These are phyloP conservation scores for Rutstroemia sp. DNA, from an alignment of 2,329 filamentous ascomycete genomes.

Conservation along the genomic window DNA sequence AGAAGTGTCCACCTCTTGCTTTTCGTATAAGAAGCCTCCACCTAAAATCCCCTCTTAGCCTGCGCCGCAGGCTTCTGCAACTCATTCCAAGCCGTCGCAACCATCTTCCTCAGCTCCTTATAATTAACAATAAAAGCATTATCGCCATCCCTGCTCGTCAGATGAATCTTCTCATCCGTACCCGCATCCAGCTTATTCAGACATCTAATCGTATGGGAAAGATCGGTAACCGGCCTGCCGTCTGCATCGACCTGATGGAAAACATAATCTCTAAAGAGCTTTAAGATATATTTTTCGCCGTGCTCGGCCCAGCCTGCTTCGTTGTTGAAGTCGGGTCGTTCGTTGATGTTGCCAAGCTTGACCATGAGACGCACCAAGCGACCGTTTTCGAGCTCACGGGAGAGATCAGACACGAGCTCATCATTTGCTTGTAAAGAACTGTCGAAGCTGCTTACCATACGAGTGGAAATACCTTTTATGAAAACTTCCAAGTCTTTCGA, in stretches of 20 bases:
- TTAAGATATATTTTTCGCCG: slow-evolving; percentile 85
- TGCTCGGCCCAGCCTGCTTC: slow-evolving; percentile 83
- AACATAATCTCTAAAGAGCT: slow-evolving; percentile 92
- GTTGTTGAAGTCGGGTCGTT: slow-evolving; percentile 77
- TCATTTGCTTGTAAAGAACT: slow-evolving; percentile 74
- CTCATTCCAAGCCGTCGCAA: slow-evolving; percentile 50
- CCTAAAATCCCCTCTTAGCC: slow-evolving; percentile 4
- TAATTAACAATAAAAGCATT: slow-evolving; percentile 84
- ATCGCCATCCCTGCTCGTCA: slow-evolving; percentile 86
- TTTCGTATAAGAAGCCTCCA: neutral
- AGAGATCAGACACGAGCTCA: slow-evolving; percentile 62
- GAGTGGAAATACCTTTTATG: slow-evolving; percentile 67
- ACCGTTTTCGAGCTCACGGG: slow-evolving; percentile 82
- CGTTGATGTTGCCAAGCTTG: slow-evolving; percentile 83
- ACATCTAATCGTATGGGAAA: slow-evolving; percentile 80
- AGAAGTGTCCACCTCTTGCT: too few relatives aligned
- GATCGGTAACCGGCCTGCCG: slow-evolving; percentile 74
- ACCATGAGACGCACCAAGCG: slow-evolving; percentile 70
- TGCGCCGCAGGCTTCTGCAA: slow-evolving; percentile 30
- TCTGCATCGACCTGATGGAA: slow-evolving; percentile 91
- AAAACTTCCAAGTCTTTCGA: slow-evolving; percentile 74
- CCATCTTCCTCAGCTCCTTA: slow-evolving; percentile 71
- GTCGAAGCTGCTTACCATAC: slow-evolving; percentile 70
- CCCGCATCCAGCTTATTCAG: slow-evolving; percentile 92
- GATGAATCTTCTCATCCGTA: slow-evolving; percentile 73